Percentiles rank a stretch among this genome's conserved stretches.
These are phyloP conservation scores for Hypomyces perniciosus DNA, from an alignment of 2,329 filamentous ascomycete genomes.

Conservation along the genomic window DNA sequence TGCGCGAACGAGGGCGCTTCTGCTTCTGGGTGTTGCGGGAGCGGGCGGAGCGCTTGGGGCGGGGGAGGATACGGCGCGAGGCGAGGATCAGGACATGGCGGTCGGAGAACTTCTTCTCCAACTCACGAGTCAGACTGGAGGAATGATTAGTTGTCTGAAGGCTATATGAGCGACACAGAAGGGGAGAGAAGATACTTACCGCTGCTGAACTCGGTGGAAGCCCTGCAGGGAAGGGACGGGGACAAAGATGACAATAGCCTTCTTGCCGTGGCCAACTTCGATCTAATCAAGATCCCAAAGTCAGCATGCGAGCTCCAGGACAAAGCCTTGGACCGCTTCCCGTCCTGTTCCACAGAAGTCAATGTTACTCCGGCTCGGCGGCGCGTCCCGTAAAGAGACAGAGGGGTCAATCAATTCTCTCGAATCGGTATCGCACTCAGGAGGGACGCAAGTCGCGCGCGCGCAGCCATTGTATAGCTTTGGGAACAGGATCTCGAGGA, in stretches of 20 bases:
- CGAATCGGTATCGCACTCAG: slow-evolving; percentile 20
- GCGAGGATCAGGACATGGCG: slow-evolving; percentile 99
- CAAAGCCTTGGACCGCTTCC: slow-evolving; percentile 67
- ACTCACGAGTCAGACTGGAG: slow-evolving; percentile 90
- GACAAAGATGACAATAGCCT: slow-evolving; percentile 99
- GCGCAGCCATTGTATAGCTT: slow-evolving; percentile 30
- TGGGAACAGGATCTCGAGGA: slow-evolving; percentile 40
- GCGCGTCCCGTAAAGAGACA: slow-evolving; percentile 22
- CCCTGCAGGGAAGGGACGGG: slow-evolving; percentile 95
- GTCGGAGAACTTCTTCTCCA: slow-evolving; percentile 99
- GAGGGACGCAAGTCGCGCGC: slow-evolving; percentile 16
- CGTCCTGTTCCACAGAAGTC: slow-evolving; percentile 59
- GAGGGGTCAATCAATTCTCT: slow-evolving; percentile 17
- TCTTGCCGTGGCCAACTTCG: slow-evolving; percentile 99
- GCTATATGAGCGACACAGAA: not conserved
- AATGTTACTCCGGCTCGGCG: slow-evolving; percentile 32
- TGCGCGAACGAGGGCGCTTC: slow-evolving; percentile 97
- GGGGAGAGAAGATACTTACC: slow-evolving; percentile 56
- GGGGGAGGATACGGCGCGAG: slow-evolving; percentile 96
- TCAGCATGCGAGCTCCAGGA: slow-evolving; percentile 74
- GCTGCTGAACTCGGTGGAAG: slow-evolving; percentile 99
- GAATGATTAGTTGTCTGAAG: not conserved
- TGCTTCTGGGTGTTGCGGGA: slow-evolving; percentile 94
- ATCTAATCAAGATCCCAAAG: slow-evolving; percentile 70
- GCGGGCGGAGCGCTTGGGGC: slow-evolving; percentile 96